A percentile compares a stretch with the other conserved stretches of the same genome.
Evolutionary conservation across 495 filamentous ascomycete genomes (phyloP).

Genomic region (Penicillium tannophilum): DNA sequence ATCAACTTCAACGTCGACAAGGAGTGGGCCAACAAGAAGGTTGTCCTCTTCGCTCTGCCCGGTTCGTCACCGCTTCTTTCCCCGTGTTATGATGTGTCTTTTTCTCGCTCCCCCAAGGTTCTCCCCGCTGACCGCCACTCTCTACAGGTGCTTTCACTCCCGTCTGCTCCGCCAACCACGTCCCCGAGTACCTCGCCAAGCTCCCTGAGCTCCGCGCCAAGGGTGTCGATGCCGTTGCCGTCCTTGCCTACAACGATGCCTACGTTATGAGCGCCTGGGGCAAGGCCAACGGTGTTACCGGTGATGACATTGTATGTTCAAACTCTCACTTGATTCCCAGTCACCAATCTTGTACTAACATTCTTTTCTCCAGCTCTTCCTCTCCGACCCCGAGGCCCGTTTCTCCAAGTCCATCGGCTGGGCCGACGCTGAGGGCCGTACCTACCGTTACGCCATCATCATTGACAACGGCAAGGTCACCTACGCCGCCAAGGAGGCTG

Average conservation of each 20-base stretch:
- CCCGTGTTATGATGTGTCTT: background rate
- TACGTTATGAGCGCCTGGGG: conserved; percentile 96
- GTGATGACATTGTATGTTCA: conserved; percentile 71
- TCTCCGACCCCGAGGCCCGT: conserved; percentile 71
- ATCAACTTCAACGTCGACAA: conserved; percentile 81
- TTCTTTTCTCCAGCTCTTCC: conserved; percentile 66
- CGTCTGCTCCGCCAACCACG: conserved; percentile 83
- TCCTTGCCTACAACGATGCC: conserved; percentile 88
- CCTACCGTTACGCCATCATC: conserved; percentile 79
- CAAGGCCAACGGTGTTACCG: conserved; percentile 85
- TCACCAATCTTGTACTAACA: background rate
- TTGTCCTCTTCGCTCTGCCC: conserved; percentile 87
- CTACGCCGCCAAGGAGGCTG: conserved; percentile 81
- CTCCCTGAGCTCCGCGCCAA: conserved; percentile 72
- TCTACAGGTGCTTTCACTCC: conserved; percentile 83
- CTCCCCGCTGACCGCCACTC: conserved; percentile 25
- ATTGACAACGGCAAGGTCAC: conserved; percentile 87
- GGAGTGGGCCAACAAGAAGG: conserved; percentile 86
- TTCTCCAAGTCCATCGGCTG: conserved; percentile 87
- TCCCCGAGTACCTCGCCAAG: conserved; percentile 83
- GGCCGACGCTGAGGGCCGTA: conserved; percentile 71
- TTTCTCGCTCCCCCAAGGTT: conserved; percentile 18
- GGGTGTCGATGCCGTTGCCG: conserved; percentile 83
- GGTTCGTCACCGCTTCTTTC: conserved; percentile 49
- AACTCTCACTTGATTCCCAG: background rate